Percentiles rank a stretch among this genome's conserved stretches.
Evolutionary conservation across 2,329 filamentous ascomycete genomes (phyloP).

Genomic region (Helicocarpus griseus): DNA sequence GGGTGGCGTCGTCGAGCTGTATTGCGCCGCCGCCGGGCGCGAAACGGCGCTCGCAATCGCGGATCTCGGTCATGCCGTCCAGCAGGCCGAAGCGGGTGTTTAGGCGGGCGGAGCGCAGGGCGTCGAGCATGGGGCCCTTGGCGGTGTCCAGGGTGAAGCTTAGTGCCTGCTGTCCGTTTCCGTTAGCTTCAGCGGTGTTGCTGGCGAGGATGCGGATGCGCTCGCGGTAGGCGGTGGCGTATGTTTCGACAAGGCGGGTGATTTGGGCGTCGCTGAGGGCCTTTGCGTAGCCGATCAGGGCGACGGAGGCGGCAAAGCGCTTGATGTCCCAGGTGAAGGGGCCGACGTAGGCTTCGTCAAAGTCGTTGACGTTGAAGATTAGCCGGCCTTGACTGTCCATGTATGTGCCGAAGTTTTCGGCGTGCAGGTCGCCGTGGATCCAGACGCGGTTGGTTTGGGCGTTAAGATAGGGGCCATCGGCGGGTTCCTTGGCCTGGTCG

Average conservation of each 20-base stretch:
- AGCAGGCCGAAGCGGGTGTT: conserved; percentile 11
- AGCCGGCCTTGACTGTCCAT: conserved; percentile 15
- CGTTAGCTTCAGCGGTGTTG: neutral
- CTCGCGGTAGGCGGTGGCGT: conserved; percentile 13
- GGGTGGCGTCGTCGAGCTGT: conserved; percentile 7
- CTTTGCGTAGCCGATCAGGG: conserved; percentile 14
- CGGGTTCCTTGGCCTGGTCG: conserved; percentile 9
- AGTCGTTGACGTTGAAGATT: conserved; percentile 16
- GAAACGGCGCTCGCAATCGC: conserved; percentile 12
- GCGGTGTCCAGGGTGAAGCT: conserved; percentile 13
- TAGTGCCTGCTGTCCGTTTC: neutral
- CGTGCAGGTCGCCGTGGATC: conserved; percentile 16
- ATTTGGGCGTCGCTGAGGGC: conserved; percentile 15
- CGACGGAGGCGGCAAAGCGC: conserved; percentile 14
- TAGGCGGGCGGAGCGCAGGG: conserved; percentile 8
- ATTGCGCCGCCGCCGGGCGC: conserved; percentile 9
- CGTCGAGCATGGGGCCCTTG: conserved; percentile 13
- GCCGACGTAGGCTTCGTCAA: conserved; percentile 15
- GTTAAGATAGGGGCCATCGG: conserved; percentile 8
- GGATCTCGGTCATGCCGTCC: conserved; percentile 11
- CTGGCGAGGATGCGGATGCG: conserved; percentile 10
- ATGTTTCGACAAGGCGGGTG: conserved; percentile 10
- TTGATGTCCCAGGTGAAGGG: conserved; percentile 16
- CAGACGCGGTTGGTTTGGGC: conserved; percentile 11
- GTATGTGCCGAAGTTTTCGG: conserved; percentile 16